A percentile compares a stretch with the other conserved stretches of the same genome.
These are phyloP conservation scores for Verticillium nubilum DNA, from an alignment of 2,329 filamentous ascomycete species.

Conservation along the genomic window DNA sequence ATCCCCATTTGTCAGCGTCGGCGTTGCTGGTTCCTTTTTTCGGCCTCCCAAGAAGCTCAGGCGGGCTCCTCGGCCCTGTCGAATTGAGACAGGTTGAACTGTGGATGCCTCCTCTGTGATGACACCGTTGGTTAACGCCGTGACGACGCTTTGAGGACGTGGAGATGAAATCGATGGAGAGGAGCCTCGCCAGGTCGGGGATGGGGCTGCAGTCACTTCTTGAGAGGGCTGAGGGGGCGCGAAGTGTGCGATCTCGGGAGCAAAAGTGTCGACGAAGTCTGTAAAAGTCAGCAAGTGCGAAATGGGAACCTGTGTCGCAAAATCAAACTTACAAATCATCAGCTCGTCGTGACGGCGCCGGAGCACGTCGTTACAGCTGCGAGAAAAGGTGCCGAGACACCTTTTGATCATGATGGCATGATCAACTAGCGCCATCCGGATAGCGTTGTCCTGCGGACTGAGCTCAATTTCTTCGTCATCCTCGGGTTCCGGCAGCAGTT, in stretches of 20 bases:
- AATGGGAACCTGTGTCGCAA: neutral
- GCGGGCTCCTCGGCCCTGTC: constrained; percentile 44
- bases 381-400: constrained; percentile 65
- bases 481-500: constrained; percentile 56
- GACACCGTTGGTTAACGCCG: constrained; percentile 25
- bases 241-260: constrained; percentile 60
- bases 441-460: constrained; percentile 64
- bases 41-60: constrained; percentile 53
- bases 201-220: constrained; percentile 34
- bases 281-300: constrained; percentile 6
- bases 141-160: constrained; percentile 23
- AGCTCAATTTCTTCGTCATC: constrained; percentile 41
- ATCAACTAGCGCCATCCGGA: constrained; percentile 81
- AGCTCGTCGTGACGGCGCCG: constrained; percentile 53
- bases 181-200: constrained; percentile 43
- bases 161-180: constrained; percentile 33
- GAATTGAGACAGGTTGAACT: constrained; percentile 44
- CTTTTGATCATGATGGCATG: constrained; percentile 85
- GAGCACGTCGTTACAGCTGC: constrained; percentile 56
- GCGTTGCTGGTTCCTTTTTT: constrained; percentile 34
- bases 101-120: constrained; percentile 44
- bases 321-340: constrained; percentile 51
- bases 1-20: constrained; percentile 21
- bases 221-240: constrained; percentile 41
- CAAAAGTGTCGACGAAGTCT: constrained; percentile 61